Evolutionary conservation across 2,329 filamentous ascomycete species (phyloP).

Genomic region (Drechslera avenae): DNA sequence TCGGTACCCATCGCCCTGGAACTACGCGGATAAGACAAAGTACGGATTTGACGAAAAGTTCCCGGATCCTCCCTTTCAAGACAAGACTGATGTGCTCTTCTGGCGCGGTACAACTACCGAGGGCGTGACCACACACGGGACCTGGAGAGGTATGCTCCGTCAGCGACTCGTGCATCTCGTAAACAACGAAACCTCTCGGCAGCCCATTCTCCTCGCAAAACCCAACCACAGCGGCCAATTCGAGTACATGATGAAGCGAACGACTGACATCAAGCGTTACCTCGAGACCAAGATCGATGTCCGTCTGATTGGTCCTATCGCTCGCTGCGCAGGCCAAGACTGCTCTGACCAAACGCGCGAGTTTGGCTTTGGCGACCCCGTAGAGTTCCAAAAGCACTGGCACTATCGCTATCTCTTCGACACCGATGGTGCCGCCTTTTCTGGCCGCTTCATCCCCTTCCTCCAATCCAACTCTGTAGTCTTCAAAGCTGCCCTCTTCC

Average conservation of each 20-base stretch:
- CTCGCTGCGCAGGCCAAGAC: conserved; percentile 60
- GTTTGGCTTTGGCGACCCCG: conserved; percentile 53
- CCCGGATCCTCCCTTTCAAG: conserved; percentile 61
- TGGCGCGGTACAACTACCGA: conserved; percentile 73
- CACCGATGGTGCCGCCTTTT: conserved; percentile 70
- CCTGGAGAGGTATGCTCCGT: conserved; percentile 70
- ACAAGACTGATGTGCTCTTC: conserved; percentile 69
- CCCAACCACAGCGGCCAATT: conserved; percentile 60
- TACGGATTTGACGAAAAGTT: conserved; percentile 58
- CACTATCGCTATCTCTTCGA: conserved; percentile 73
- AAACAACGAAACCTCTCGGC: conserved; percentile 39
- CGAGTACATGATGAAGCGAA: conserved; percentile 61
- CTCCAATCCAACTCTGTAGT: conserved; percentile 70
- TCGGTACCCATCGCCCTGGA: conserved; percentile 70
- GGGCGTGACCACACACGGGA: conserved; percentile 57
- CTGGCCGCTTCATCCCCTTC: conserved; percentile 67
- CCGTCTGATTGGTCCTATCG: conserved; percentile 63
- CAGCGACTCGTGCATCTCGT: conserved; percentile 73
- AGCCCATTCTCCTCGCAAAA: conserved; percentile 42
- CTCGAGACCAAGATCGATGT: conserved; percentile 59
- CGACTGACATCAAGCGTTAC: conserved; percentile 59
- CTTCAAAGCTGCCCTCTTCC: conserved; percentile 73
- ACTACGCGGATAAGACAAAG: conserved; percentile 63
- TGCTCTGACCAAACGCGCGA: conserved; percentile 60
- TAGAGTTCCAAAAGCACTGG: conserved; percentile 64